Evolutionary conservation across 768 basidiomycete genomes (phyloP), one percentile per base, ranked within the genome.

Genomic region (Collybia sp.): DNA sequence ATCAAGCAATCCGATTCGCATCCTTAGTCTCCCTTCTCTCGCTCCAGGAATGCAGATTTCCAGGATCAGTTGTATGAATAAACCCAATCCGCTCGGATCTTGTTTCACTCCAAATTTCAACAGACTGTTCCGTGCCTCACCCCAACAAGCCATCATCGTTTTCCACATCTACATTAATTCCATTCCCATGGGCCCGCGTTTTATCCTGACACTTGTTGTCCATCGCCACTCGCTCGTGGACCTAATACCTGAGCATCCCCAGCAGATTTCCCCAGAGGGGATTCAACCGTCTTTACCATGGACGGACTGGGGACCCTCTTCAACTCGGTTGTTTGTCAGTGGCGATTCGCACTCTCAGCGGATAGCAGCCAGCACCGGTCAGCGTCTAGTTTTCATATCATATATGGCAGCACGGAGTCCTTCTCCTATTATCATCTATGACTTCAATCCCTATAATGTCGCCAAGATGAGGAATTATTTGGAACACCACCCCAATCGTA

Each of bases 321-420:
- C 58, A 2, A 67, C 67, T 12, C 53, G 66, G 13, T 66, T 65
- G 64, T 56, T 69, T 25, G 51, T 54, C n/a, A 47, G 59, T n/a
- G 57, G 62, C 8, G 42, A 44, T 6, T 44, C 58, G 34, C 55
- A 64, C 1, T 68, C 64, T 2, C 55, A 65, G 5, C 71, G 70
- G 72, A 69, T 70, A 17, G 70, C 69, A 17, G 69, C 67, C 0
- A 62, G 62, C 13, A 55, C 57, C 25, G 67, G 66, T 0, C 63
- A 68, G 50, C 51, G 69, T 11, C 63, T 58, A 30, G 63, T 63
- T 3, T 45, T 59, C 12, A 57, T 60, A 11, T 40, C 46, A 12
- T 48, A 50, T 12, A 43, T 47, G n/a, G 51, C 32, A 25, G 11
- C 18, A 31, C 38, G 12, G 36, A 16, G 42, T 5, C 25, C 25